Evolutionary conservation across 2,329 filamentous ascomycete species (phyloP), one percentile per base, ranked within the genome.

Genomic region (Curvularia spicifera): DNA sequence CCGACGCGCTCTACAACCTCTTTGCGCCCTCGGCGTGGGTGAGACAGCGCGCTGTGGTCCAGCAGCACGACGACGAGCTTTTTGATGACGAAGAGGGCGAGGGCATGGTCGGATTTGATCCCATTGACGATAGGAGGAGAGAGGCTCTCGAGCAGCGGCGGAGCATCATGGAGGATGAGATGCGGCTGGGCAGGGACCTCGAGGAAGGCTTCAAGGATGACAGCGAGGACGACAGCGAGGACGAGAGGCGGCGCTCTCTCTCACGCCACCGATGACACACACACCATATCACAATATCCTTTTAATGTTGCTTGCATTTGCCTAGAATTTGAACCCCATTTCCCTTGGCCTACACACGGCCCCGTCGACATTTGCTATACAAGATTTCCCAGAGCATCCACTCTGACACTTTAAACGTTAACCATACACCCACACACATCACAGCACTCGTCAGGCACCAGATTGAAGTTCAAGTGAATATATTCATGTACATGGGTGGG

Each of bases 171-270:
- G 84, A 86, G 60, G 82, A 81, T 47, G 79, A 82, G 43, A 81
- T 85, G 66, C 83, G 92, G 61, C 70, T 96, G 60, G 94, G 91
- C 74, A 83, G 91, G 78, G 92, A 96, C 67, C 76, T 94, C 51
- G 91, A 94, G 74, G 84, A 89, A 69, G 89, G 88, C 0, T 91
- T 91, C 71, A 85, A 86, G 77, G 89, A 91, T 73, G 88, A 90
- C 66, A 91, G 89, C 71, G 87, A 89, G 55, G 86, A 89, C 37
- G 85, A 87, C 53, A 73, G 70, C 5, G 76, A 71, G 18, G 71
- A 71, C 24, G 71, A 68, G 39, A 60, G 63, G 44, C 42, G 65
- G 46, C 51, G 59, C 44, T 68, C 67, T 7, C 51, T 69, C 13
- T 71, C 69, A 33, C 47, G 64, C 26, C 43, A 57, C 33, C 56